Evolutionary conservation across 2,329 filamentous ascomycete genomes (phyloP), one percentile per base, ranked within the genome.

Genomic region (Penicillium frequentans): DNA sequence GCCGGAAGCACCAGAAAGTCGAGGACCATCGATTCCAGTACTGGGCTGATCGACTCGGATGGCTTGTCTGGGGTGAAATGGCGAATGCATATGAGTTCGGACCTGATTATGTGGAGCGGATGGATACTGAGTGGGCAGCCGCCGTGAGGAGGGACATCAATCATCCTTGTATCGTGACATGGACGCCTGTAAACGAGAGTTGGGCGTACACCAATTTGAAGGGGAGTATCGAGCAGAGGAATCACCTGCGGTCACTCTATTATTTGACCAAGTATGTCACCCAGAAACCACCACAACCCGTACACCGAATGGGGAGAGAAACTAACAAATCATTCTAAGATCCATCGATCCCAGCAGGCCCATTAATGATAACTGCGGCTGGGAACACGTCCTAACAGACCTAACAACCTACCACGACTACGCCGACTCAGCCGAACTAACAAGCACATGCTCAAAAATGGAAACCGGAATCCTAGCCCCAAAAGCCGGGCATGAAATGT

Each of bases 11-110:
- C 37, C 70, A 73, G 57, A 89, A 89, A 68, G 80, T 89, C 10
- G 86, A 89, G 64, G 82, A 85, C 0, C 84, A 86, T 6, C 68
- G 89, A 13, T 90, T 87, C 68, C 88, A 89, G 66, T 81, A 84
- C 42, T 87, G 87, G 39, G 88, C 86, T 44, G 88, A 90, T 53
- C 77, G 84, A 52, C 72, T 90, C 2, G 88, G 87, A 0, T 73
- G 89, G 46, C 70, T 90, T 24, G 80, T 91, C 4, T 86, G 90
- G 61, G 88, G 90, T 60, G 88, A 90, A 64, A 90, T 90, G 84
- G 87, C 69, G 70, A 88, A 86, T 61, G 83, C 83, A 1, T 89
- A 88, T 65, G 79, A 84, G 56, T 89, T 87, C 70, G 84, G 79
- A 60, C 66, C 78, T 6, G 80, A 83, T 29, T 87, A 86, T 60